A percentile compares a stretch with the other conserved stretches of the same genome.
These are phyloP conservation scores for Kodamaea lidongshanica DNA, from an alignment of 805 yeast genomes.

Conservation along the genomic window DNA sequence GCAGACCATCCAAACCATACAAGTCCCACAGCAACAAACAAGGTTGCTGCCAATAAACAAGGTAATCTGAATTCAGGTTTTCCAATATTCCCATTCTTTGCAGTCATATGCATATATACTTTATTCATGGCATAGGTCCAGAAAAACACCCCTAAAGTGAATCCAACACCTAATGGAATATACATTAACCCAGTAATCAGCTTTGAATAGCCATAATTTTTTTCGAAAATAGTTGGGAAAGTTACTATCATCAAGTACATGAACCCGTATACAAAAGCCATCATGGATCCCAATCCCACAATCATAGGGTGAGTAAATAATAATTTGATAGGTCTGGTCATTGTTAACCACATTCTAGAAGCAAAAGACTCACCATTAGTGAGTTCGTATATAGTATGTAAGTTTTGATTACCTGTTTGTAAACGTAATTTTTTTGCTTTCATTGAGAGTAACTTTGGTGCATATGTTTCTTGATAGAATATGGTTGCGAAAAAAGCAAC, in stretches of 20 bases:
- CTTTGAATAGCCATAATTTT: slow-evolving; percentile 39
- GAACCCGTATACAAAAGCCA: slow-evolving; percentile 64
- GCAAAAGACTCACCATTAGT: slow-evolving; percentile 43
- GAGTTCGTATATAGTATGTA: slow-evolving; percentile 57
- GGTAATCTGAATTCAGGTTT: slow-evolving; percentile 61
- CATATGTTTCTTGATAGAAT: slow-evolving; percentile 52
- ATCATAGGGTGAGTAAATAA: slow-evolving; percentile 58
- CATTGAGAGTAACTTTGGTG: slow-evolving; percentile 44
- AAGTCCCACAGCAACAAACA: slow-evolving; percentile 53
- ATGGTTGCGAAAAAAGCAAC: slow-evolving; percentile 41
- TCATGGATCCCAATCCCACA: slow-evolving; percentile 52
- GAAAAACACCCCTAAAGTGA: slow-evolving; percentile 41
- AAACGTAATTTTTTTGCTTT: slow-evolving; percentile 45
- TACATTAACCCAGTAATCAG: slow-evolving; percentile 56
- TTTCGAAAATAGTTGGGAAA: slow-evolving; percentile 49
- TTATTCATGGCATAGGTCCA: slow-evolving; percentile 43
- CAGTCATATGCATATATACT: slow-evolving; percentile 32
- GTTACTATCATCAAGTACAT: slow-evolving; percentile 58
- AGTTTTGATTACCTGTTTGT: slow-evolving; percentile 47
- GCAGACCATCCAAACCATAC: slow-evolving; percentile 74
- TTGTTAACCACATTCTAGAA: slow-evolving; percentile 38
- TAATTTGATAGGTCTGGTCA: slow-evolving; percentile 50
- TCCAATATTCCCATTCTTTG: slow-evolving; percentile 44
- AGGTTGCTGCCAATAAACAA: slow-evolving; percentile 42
- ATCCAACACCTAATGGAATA: slow-evolving; percentile 52